Conservation (phyloP, 108 stramenopile species). For the Chaetoceros muelleri region DNA sequence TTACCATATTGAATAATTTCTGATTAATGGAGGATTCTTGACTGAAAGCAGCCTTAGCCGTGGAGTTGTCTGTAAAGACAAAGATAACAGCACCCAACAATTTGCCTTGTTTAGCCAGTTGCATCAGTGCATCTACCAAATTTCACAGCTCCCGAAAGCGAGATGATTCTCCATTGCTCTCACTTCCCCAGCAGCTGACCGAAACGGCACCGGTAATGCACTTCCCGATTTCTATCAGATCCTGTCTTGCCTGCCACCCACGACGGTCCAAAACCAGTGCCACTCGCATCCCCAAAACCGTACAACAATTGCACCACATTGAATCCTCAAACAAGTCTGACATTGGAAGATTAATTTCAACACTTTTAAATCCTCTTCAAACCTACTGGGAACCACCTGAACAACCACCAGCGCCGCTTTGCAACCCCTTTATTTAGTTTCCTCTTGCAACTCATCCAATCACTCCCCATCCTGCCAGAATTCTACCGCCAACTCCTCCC, state of each 20-base stretch:
- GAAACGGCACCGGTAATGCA: slow-evolving; percentile 2
- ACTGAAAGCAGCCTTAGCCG: slow-evolving; percentile 16
- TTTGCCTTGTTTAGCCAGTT: slow-evolving; percentile 2
- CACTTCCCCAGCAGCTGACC: slow-evolving; percentile 7
- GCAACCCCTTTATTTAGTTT: too few relatives aligned
- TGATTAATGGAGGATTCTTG: slow-evolving; percentile 14
- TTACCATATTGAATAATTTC: slow-evolving; percentile 8
- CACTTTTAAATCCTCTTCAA: slow-evolving; percentile 15
- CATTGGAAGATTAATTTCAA: too few relatives aligned
- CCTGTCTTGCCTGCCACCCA: too few relatives aligned
- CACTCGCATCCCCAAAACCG: slow-evolving; percentile 41
- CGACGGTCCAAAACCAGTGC: slow-evolving; percentile 17
- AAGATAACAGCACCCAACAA: slow-evolving; percentile 18
- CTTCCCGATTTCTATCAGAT: neutral
- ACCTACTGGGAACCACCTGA: slow-evolving; percentile 13
- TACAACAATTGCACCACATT: slow-evolving; percentile 9
- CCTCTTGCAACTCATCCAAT: too few relatives aligned
- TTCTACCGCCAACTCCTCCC: too few relatives aligned
- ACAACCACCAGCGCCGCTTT: too few relatives aligned
- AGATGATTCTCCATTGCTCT: slow-evolving; percentile 3
- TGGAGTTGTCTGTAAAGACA: slow-evolving; percentile 36
- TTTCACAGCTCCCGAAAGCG: slow-evolving; percentile 16
- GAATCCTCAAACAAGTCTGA: neutral
- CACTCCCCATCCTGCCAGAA: neutral
- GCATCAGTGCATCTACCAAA: slow-evolving; percentile 8